Base-by-base conservation (phyloP, 2,329 filamentous ascomycete species). In the Rutstroemia sp. region DNA sequence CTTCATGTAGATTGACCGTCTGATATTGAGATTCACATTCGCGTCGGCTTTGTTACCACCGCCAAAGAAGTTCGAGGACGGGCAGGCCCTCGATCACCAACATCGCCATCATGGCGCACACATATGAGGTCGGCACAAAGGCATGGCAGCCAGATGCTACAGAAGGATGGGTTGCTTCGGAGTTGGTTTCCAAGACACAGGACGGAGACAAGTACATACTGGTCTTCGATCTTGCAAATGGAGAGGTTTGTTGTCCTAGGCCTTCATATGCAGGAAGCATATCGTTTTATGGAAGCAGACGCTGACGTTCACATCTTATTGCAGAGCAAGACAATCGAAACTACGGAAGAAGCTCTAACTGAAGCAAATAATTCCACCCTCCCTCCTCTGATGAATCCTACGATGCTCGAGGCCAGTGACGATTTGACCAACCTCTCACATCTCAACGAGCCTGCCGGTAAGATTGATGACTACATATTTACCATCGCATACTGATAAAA, bases 331-430 rank as follows among this genome's bases (percentile, higher is more conserved):
- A 83, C 80, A 10, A 74, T 96, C 69, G 83, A 90, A 72, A 87
- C 94, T 63, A 87, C 89, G 16, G 73, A 85, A 61, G 83, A 86
- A 65, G 90, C 85, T 66, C 77, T 99, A 63, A 82, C 88, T 72
- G 84, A 86, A 68, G 86, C 86, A 71, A 88, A 85, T 69, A 86
- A 92, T 74, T 76, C 86, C 53, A 84, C 84, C 57, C 79, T 99
- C 62, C 94, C 94, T 49, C 94, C 94, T 51, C 75, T 99, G 67
- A 97, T 97, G 91, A 99, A 99, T 73, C 94, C 94, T 64, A 83
- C 92, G 52, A 95, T 97, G 84, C 87, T 99, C 65, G 94, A 99
- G 80, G 94, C 94, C 66, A 96, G 92, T 76, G 94, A 99, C 75
- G 94, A 99, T 73, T 76, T 99, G 67, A 99, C 94, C 62, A 97